Evolutionary conservation across 2,329 filamentous ascomycete species (phyloP).

Genomic region (Aulographum hederae): DNA sequence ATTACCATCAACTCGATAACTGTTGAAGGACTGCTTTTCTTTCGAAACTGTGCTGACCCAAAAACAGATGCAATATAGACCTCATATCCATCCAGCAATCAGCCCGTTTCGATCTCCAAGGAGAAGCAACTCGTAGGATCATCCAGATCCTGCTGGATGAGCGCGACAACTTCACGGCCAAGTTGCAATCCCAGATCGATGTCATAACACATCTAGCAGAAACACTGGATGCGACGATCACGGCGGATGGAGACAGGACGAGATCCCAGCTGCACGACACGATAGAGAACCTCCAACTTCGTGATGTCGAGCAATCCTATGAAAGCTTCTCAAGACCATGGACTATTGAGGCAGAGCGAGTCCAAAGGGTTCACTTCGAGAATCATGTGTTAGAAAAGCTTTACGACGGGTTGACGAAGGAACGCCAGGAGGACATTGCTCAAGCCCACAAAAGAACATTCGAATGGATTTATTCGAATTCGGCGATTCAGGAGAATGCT

Average conservation of each 20-base stretch:
- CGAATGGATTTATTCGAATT: background rate
- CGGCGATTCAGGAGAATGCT: background rate
- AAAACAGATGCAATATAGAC: too few relatives aligned
- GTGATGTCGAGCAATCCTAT: background rate
- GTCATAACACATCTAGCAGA: background rate
- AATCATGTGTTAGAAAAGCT: background rate
- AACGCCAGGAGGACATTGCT: background rate
- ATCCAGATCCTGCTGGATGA: background rate
- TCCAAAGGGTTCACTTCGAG: too few relatives aligned
- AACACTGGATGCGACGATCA: background rate
- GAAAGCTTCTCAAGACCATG: background rate
- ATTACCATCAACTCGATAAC: too few relatives aligned
- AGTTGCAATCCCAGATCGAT: background rate
- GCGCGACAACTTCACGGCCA: background rate
- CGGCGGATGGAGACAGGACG: background rate
- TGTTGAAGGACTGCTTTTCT: too few relatives aligned
- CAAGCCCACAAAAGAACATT: background rate
- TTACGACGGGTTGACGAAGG: background rate
- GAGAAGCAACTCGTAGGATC: too few relatives aligned
- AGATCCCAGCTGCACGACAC: background rate
- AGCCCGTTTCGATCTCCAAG: too few relatives aligned
- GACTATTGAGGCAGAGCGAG: background rate
- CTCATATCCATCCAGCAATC: too few relatives aligned
- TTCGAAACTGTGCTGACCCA: too few relatives aligned
- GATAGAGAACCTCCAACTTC: background rate